Evolutionary conservation across 1,284 basidiomycete genomes (phyloP), one percentile per base, ranked within the genome.

Genomic region (Acaromyces ingoldii): DNA sequence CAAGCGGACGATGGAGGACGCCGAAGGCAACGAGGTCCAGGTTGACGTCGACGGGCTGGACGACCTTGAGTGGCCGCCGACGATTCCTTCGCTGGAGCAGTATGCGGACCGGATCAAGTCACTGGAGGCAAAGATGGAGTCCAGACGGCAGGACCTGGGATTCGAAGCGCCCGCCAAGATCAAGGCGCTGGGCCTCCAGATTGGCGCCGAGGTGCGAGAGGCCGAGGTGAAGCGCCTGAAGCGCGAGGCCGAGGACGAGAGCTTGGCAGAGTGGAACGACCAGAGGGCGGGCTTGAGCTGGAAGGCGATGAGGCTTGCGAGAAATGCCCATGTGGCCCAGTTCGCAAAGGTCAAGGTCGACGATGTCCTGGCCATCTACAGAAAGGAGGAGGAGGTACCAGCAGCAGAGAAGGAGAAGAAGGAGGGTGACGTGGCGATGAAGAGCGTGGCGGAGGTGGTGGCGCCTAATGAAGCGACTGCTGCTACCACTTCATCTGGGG

Each of bases 1-100:
- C 3, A 55, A 51, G 19, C 49, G 67, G 13, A 38, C 53, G 31
- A 51, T 49, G 11, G 62, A 66, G 30, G 55, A 67, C 47, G 70
- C 69, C 19, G 57, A 60, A 30, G 70, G 69, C 48, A 47, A 60
- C 11, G 56, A 61, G 38, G 57, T 67, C 7, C 57, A 59, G 11
- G 40, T 65, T 6, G n/a, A 55, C 10, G 65, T 61, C 17, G 71
- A 75, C 41, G 71, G 71, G 0, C 51, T 73, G 2, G 72, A 74
- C 37, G 67, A 65, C 25, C 56, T 74, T 26, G 70, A 75, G 43
- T 51, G 62, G 38, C 34, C 60, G 11, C 65, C 63, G 0, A 43
- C 49, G 0, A 56, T 60, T 1, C 71, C 71, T 6, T 57, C 60
- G 28, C 40, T 72, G 36, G 47, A 53, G 21, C 51, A 62, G 51